Base-by-base conservation (phyloP, 2,329 filamentous ascomycete genomes). In the Aspergillus brasiliensis region DNA sequence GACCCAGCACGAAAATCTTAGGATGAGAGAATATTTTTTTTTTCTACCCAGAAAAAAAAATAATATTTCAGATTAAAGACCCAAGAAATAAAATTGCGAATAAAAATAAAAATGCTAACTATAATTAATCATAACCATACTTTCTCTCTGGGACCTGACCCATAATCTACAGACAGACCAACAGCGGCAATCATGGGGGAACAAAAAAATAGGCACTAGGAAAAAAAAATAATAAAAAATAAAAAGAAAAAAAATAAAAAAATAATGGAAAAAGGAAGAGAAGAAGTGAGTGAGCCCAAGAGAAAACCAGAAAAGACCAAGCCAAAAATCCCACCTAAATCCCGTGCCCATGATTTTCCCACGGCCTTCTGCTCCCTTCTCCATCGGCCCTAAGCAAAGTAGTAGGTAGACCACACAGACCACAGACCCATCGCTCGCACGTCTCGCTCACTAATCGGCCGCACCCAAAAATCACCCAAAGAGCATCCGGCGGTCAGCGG, bases 401-500 rank as follows among this genome's bases (percentile, higher is more conserved):
- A n/a, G 31, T n/a, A 53, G 23, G 15, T 53, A 53, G 31, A 23
- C 48, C 31, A 53, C 31, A 53, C 58, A 51, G 58, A 52, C 57
- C 58, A 55, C 46, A 55, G 38, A 56, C 57, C 55, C 56, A 58
- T 51, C 46, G 46, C 46, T 49, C 51, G 46, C 31, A 34, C 31
- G n/a, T 34, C 49, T 42, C 57, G 44, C 49, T 47, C 49, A 61
- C 48, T 54, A 57, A 59, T 49, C 57, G 31, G 48, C 40, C 25
- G 42, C 38, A 37, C 46, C 27, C 48, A 27, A 48, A 49, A 37
- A 57, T 47, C 56, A 58, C 46, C 31, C 31, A 34, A 34, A 60
- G 59, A 40, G 52, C 59, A 62, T 65, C 58, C 65, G 62, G 68
- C 67, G 68, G 68, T 71, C 69, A 67, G 65, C 64, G 59, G 65